Base-by-base conservation (phyloP, 2,329 filamentous ascomycete genomes). In the Fusarium fracticaudum region DNA sequence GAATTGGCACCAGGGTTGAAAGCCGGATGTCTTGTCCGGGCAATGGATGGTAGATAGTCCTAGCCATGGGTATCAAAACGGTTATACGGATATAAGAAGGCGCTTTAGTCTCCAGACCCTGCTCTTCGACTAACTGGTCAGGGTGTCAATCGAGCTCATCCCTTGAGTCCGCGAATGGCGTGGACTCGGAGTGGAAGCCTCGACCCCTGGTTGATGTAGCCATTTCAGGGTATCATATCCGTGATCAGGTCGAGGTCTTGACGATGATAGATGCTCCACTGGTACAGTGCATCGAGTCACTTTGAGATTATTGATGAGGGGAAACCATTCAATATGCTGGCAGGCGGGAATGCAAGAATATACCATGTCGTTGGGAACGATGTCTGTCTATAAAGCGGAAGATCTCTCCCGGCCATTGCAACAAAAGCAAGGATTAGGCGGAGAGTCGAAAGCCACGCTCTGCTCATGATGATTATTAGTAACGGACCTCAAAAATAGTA, bases 201-300 rank as follows among this genome's bases (percentile, higher is more conserved):
- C 37, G 38, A 44, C 59, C 68, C 68, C 54, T 55, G 33, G 60
- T 65, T 45, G 33, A 41, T 18, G 33, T 51, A 54, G 17, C 68
- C 54, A 33, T 71, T 64, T 71, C 45, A 64, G 67, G 67, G 44
- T 64, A 48, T 69, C 43, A 65, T 48, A 35, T 51, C 68, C 65
- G 67, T 29, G 54, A 44, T 60, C 60, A 55, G 29, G 29, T 64
- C 37, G 38, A 71, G n/a, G 35, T 17, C 54, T 43, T 31, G 29
- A 70, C 37, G 43, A 60, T 55, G 53, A 60, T 37, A 40, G 44
- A 43, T 35, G 15, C 29, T 55, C 45, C 48, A 47, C 60, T 55
- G 41, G 22, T 50, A 67, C 53, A 38, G 45, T 59, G 41, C 47
- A 67, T 66, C 41, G 29, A 60, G 66, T 65, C 55, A 40, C 60